Base-by-base conservation (phyloP, 129 eudicot genomes). In the Flaveria sonorensis region DNA sequence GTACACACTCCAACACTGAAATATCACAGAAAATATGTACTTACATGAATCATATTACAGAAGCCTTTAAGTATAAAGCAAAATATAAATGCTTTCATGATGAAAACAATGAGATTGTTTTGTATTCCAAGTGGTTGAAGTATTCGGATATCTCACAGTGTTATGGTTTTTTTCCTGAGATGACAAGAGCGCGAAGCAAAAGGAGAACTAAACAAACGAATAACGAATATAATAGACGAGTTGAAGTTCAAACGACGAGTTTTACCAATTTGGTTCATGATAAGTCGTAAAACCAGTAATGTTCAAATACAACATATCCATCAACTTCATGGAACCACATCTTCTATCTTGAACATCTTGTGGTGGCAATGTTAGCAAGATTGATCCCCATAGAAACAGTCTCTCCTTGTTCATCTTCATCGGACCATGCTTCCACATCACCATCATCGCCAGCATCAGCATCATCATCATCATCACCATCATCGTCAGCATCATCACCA, bases 261-360 rank as follows among this genome's bases (percentile, higher is more conserved):
- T 45, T 45, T 45, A 45, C 12, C 50, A 45, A 45, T 45, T 45
- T 45, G 12, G 1, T 45, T 8, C 50, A 45, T 45, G 50, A 45
- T 45, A 45, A 45, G 50, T 45, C 13, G 50, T 45, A 45, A 45
- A 45, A 45, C 50, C 50, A 45, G 50, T 9, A 45, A 45, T 45
- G 50, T 45, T 45, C 50, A 45, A 45, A 45, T 45, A 8, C 13
- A 45, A 45, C 50, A 45, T 52, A 61, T 24, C 42, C 68, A 59
- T 59, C 65, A 59, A 59, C 36, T 61, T 24, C 42, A 26, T 61
- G 30, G 21, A 63, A 63, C 69, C 18, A 30, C 69, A 30, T 28
- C 69, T 63, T 63, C 69, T 63, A 63, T 30, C 69, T 63, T 63
- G 21, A 63, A 63, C 69, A 63, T 63, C 69, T 32, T 63, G 7